Evolutionary conservation across 176 grass and related monocot species (phyloP).

Genomic region (Triticum dicoccoides): DNA sequence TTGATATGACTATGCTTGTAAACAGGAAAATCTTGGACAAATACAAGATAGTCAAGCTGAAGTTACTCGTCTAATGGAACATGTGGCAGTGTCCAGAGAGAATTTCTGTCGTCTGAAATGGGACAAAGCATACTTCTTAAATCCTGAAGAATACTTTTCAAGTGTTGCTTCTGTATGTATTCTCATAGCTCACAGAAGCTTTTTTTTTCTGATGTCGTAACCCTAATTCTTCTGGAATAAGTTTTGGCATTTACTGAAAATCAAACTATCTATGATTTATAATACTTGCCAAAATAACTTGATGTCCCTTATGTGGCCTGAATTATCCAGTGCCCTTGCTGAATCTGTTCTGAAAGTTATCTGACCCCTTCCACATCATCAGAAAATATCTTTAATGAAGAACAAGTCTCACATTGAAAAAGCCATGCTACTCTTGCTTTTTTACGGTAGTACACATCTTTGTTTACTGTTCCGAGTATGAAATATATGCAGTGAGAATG

Average conservation of each 20-base stretch:
- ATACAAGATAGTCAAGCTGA: conserved; percentile 24
- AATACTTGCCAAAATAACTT: neutral
- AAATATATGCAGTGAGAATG: too few relatives aligned
- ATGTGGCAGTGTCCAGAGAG: neutral
- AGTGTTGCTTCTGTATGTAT: neutral
- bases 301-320: neutral
- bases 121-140: neutral
- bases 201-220: neutral
- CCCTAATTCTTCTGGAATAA: neutral
- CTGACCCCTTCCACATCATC: neutral
- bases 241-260: neutral
- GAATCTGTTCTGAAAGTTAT: neutral
- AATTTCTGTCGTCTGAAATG: neutral
- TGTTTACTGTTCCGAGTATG: too few relatives aligned
- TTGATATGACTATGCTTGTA: neutral
- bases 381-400: neutral
- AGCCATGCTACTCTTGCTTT: too few relatives aligned
- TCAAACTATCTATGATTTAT: neutral
- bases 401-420: neutral
- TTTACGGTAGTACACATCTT: too few relatives aligned
- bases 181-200: neutral
- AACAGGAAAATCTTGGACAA: conserved; percentile 20
- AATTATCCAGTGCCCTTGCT: neutral
- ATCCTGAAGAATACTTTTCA: neutral
- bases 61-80: conserved; percentile 3